Conservation (phyloP, 2,329 filamentous ascomycete species). For the Beauveria caledonica region DNA sequence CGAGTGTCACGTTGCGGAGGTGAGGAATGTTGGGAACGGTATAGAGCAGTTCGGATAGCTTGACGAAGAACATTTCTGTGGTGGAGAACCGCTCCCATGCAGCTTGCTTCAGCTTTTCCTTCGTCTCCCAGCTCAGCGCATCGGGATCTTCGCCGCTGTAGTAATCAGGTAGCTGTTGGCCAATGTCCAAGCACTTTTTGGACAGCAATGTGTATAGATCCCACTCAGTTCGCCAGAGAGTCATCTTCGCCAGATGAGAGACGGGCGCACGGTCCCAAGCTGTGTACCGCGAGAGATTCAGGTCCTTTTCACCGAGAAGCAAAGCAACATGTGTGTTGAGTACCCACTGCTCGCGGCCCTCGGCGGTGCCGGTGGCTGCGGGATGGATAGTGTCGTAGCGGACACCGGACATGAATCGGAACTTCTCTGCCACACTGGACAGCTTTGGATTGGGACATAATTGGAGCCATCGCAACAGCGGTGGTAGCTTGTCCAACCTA, state of each 20-base stretch:
- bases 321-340: constrained; percentile 57
- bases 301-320: constrained; percentile 56
- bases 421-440: constrained; percentile 42
- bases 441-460: constrained; percentile 42
- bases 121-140: constrained; percentile 33
- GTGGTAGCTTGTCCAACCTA: constrained; percentile 49
- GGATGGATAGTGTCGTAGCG: constrained; percentile 56
- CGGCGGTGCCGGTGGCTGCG: constrained; percentile 41
- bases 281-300: constrained; percentile 50
- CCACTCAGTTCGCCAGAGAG: constrained; percentile 52
- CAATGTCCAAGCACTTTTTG: constrained; percentile 42
- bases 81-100: constrained; percentile 46
- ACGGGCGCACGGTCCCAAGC: constrained; percentile 50
- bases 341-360: constrained; percentile 58
- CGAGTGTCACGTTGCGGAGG: constrained; percentile 45
- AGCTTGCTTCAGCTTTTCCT: constrained; percentile 38
- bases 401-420: constrained; percentile 50
- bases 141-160: constrained; percentile 40
- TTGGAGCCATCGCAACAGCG: constrained; percentile 54
- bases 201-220: constrained; percentile 47
- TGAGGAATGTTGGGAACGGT: constrained; percentile 51
- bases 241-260: constrained; percentile 45
- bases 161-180: constrained; percentile 43
- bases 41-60: constrained; percentile 53
- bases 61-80: constrained; percentile 57